phyloP scores from a whole-genome alignment of 768 basidiomycete species.

The Hemileccinum rubropunctum region DNA sequence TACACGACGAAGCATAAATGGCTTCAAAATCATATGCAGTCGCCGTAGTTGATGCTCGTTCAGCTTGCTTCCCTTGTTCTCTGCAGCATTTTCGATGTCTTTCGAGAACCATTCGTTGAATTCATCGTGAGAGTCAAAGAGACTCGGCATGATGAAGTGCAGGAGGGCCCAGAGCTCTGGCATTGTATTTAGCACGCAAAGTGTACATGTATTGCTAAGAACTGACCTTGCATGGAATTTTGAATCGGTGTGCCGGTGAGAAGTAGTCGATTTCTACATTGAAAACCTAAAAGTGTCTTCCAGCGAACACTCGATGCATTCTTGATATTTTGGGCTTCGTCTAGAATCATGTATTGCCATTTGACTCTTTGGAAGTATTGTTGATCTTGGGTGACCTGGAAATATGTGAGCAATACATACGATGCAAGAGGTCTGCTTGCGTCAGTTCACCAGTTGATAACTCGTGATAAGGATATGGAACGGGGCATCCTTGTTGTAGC shows the following conservation, averaged over 20 bases:
- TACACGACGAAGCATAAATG: slow-evolving; percentile 96
- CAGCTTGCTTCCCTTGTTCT: slow-evolving; percentile 86
- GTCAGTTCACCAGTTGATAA: slow-evolving; percentile 78
- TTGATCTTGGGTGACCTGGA: slow-evolving; percentile 89
- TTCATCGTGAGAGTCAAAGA: slow-evolving; percentile 99
- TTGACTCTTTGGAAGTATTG: slow-evolving; percentile 97
- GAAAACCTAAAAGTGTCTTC: slow-evolving; percentile 95
- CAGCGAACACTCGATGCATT: slow-evolving; percentile 93
- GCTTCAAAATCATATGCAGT: slow-evolving; percentile 97
- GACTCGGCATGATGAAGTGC: slow-evolving; percentile 99
- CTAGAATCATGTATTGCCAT: slow-evolving; percentile 99
- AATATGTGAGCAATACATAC: slow-evolving; percentile 3
- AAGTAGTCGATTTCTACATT: slow-evolving; percentile 91
- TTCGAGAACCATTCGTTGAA: slow-evolving; percentile 99
- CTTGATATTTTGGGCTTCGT: slow-evolving; percentile 99
- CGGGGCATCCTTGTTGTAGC: slow-evolving; percentile 90
- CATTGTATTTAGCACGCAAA: slow-evolving; percentile 6
- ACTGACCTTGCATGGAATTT: slow-evolving; percentile 96
- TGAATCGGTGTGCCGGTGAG: slow-evolving; percentile 98
- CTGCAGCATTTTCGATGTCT: slow-evolving; percentile 94
- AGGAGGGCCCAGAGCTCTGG: slow-evolving; percentile 96
- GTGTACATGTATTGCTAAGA: background rate
- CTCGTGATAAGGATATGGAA: slow-evolving; percentile 97
- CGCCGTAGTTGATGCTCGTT: slow-evolving; percentile 95
- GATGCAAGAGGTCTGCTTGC: background rate